Evolutionary conservation across 2,329 filamentous ascomycete genomes (phyloP).

Genomic region (Trichothecium roseum): DNA sequence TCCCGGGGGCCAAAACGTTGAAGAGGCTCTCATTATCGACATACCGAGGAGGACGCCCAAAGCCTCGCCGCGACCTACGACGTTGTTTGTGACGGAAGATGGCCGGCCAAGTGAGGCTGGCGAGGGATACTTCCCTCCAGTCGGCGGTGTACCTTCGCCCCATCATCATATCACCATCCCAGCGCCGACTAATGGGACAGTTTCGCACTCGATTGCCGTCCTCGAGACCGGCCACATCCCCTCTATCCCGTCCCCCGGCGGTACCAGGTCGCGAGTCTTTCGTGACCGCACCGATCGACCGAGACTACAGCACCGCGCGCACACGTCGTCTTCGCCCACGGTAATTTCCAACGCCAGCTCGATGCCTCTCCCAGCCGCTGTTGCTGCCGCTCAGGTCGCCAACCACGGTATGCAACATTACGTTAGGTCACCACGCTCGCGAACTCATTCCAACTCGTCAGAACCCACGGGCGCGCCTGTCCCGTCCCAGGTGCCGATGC

Average conservation of each 20-base stretch:
- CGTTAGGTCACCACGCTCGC: slow-evolving; percentile 34
- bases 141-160: slow-evolving; percentile 32
- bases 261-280: slow-evolving; percentile 42
- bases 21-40: slow-evolving; percentile 87
- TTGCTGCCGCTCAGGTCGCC: slow-evolving; percentile 21
- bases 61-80: slow-evolving; percentile 58
- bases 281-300: slow-evolving; percentile 49
- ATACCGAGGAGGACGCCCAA: slow-evolving; percentile 72
- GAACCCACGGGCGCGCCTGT: slow-evolving; percentile 35
- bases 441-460: slow-evolving; percentile 50
- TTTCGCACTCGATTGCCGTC: slow-evolving; percentile 63
- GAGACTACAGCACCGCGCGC: slow-evolving; percentile 50
- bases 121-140: slow-evolving; percentile 74
- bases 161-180: slow-evolving; percentile 29
- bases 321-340: slow-evolving; percentile 69
- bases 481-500: slow-evolving; percentile 37
- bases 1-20: slow-evolving; percentile 75
- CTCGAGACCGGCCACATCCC: slow-evolving; percentile 72
- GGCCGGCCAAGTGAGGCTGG: slow-evolving; percentile 56
- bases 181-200: slow-evolving; percentile 21
- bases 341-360: slow-evolving; percentile 40
- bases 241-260: slow-evolving; percentile 73
- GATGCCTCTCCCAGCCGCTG: slow-evolving; percentile 24
- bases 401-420: slow-evolving; percentile 23
- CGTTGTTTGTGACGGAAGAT: slow-evolving; percentile 53